Percentiles rank a stretch among this genome's conserved stretches.
Conservation (phyloP, 257 asterid species). For the Jacaranda mimosifolia region DNA sequence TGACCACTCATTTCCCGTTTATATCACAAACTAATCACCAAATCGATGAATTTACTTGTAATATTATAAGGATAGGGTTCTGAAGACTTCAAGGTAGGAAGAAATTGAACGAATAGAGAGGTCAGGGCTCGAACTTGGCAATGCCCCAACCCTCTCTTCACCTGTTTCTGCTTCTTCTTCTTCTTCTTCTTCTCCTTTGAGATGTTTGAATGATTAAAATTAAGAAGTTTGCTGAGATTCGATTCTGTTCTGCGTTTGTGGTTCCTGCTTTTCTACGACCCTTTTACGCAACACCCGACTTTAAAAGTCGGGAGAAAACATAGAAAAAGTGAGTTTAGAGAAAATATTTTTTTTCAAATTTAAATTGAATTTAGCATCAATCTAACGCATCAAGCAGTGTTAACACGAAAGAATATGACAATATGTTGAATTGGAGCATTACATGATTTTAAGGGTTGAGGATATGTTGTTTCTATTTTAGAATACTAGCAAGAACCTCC, state of each 20-base stretch:
- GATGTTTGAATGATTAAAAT: neutral
- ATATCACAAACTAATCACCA: neutral
- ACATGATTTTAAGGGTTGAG: no score
- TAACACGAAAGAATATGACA: no score
- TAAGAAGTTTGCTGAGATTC: neutral
- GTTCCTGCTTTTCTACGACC: neutral
- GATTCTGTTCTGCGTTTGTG: neutral
- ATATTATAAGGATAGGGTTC: neutral
- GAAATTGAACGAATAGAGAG: neutral
- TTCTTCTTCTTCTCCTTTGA: neutral
- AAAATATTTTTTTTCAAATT: no score
- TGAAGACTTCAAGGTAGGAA: no score
- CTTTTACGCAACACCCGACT: neutral
- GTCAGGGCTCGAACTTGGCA: neutral
- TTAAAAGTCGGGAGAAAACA: no score
- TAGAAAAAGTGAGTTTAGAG: no score
- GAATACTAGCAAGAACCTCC: no score
- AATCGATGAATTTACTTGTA: neutral
- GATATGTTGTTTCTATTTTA: no score
- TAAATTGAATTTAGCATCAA: no score
- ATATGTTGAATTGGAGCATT: no score
- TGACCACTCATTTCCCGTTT: conserved; percentile 44
- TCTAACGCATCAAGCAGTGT: no score
- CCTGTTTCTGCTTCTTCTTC: neutral
- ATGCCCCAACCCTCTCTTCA: neutral